Evolutionary conservation across 2,329 filamentous ascomycete species (phyloP).

Genomic region (Geoglossum cookeanum): DNA sequence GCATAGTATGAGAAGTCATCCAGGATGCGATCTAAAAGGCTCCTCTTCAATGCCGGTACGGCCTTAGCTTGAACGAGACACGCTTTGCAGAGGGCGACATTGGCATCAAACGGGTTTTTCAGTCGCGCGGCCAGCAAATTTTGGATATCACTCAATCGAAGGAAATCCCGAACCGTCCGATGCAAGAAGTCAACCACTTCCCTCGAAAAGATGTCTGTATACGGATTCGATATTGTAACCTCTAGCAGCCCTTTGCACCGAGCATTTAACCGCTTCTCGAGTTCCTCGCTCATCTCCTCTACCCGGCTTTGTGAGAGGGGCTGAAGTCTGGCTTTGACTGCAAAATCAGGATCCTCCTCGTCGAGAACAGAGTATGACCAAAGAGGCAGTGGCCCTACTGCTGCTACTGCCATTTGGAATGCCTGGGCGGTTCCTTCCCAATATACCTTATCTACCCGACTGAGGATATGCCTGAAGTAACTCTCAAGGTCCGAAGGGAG

Average conservation of each 20-base stretch:
- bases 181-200: slow-evolving; percentile 8
- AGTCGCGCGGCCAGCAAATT: not conserved
- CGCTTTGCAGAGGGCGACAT: not conserved
- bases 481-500: not conserved
- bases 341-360: not conserved
- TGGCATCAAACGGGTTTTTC: not conserved
- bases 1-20: not conserved
- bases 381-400: not conserved
- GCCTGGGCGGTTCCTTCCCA: not conserved
- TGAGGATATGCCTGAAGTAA: not conserved
- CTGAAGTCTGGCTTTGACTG: not conserved
- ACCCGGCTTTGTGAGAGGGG: not conserved
- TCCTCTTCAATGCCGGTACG: too few species aligned
- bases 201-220: too few species aligned
- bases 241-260: slow-evolving; percentile 6
- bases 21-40: not conserved
- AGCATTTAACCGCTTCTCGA: slow-evolving; percentile 2
- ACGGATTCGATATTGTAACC: not conserved
- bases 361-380: not conserved
- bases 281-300: not conserved
- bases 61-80: not conserved
- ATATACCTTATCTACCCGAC: not conserved
- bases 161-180: slow-evolving; percentile 11
- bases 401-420: not conserved
- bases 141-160: slow-evolving; percentile 2